Base-by-base conservation (phyloP, 1,284 basidiomycete species). In the Cryptococcus floricola region DNA sequence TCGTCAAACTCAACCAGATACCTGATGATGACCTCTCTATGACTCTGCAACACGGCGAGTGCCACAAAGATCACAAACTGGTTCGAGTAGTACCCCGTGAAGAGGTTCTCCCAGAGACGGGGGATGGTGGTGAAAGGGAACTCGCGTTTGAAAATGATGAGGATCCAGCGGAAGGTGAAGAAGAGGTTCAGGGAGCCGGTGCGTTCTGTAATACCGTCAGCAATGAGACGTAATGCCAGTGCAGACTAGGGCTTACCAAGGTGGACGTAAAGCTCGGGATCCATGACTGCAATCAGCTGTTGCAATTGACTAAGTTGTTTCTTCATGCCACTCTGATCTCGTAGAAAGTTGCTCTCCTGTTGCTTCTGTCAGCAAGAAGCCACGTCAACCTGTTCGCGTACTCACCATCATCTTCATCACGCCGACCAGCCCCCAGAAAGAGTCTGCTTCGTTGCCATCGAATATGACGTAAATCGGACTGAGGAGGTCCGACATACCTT, bases 271-370 rank as follows among this genome's bases (percentile, higher is more conserved):
- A 97, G 77, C 67, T 94, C 89, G 1, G 93, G 92, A 70, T 98
- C 95, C 89, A 98, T 94, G 37, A 94, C 83, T 18, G 84, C 83
- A 43, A 98, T 89, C 25, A 98, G 79, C 65, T 94, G 87, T 70
- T 98, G 95, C 44, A 98, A 78, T 6, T 88, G 89, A 43, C 87
- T 83, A 19, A 98, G 78, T 70, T 98, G 92, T 56, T 87, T 86
- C 80, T 92, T 94, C 95, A 98, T 98, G 3, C 96, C 95, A 59
- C 87, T 91, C 74, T 98, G 95, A 70, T 98, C 94, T n/a, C 91
- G 84, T 42, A 91, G 81, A 75, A 98, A 98, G 74, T 98, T 97
- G 69, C 87, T 83, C 78, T 92, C 91, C 90, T 94, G 68, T 23
- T 6, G n/a, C 5, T 25, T n/a, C n/a, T 4, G 38, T 19, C 18